Evolutionary conservation across 2,329 filamentous ascomycete species (phyloP).

Genomic region (Drechmeria coniospora): DNA sequence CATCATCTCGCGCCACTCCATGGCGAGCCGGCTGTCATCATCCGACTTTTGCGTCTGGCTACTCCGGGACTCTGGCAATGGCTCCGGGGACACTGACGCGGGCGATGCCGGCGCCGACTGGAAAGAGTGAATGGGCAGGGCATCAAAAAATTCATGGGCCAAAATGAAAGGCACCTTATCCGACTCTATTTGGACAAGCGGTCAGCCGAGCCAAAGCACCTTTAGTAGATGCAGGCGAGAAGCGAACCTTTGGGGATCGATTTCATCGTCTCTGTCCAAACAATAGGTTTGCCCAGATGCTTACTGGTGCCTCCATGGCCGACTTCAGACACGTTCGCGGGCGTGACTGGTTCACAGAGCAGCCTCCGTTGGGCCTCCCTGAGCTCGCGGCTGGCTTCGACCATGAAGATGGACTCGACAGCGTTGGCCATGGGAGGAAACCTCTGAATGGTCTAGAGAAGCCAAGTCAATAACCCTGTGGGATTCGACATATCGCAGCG

Average conservation of each 20-base stretch:
- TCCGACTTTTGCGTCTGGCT: constrained; percentile 14
- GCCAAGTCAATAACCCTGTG: too few species aligned
- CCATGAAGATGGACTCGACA: constrained; percentile 79
- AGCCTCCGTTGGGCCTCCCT: constrained; percentile 63
- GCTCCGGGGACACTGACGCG: constrained; percentile 6
- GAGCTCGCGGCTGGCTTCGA: constrained; percentile 79
- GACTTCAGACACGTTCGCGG: constrained; percentile 53
- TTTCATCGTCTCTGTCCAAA: constrained; percentile 82
- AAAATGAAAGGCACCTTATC: constrained; percentile 79
- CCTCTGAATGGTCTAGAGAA: constrained; percentile 56
- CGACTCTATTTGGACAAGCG: constrained; percentile 26
- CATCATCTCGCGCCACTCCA: constrained; percentile 71
- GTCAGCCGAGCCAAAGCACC: constrained; percentile 1
- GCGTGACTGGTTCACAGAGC: constrained; percentile 58
- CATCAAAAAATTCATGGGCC: constrained; percentile 97
- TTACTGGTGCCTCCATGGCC: constrained; percentile 65
- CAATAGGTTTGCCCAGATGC: constrained; percentile 56
- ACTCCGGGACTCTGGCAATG: constrained; percentile 21
- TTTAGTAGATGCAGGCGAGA: neutral
- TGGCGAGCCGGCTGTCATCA: constrained; percentile 1
- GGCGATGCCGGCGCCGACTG: constrained; percentile 45
- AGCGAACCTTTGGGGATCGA: constrained; percentile 55
- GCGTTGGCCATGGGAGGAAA: constrained; percentile 65
- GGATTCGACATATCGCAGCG: too few species aligned
- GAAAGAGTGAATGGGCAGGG: constrained; percentile 89